A percentile compares a stretch with the other conserved stretches of the same genome.
phyloP scores from a whole-genome alignment of 768 basidiomycete genomes.

The Phaeotremella skinneri region DNA sequence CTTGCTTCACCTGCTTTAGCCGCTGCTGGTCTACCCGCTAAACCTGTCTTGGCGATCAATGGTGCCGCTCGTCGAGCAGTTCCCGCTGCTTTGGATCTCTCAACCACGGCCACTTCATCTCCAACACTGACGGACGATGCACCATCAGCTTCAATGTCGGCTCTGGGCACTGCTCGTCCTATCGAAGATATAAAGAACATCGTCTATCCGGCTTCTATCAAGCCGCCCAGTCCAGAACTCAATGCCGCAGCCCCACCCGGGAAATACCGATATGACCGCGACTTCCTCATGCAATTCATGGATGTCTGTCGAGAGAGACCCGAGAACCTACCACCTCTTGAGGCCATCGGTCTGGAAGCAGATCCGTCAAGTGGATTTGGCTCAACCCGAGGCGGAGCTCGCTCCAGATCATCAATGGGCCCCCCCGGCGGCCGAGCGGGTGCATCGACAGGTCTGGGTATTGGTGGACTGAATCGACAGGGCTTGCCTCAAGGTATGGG shows the following conservation, averaged over 20 bases:
- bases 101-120: slow-evolving; percentile 19
- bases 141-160: slow-evolving; percentile 43
- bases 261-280: slow-evolving; percentile 96
- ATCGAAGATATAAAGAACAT: slow-evolving; percentile 78
- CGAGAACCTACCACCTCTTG: slow-evolving; percentile 79
- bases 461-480: slow-evolving; percentile 46
- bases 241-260: slow-evolving; percentile 79
- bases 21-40: slow-evolving; percentile 43
- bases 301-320: slow-evolving; percentile 91
- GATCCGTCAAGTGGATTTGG: slow-evolving; percentile 58
- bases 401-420: slow-evolving; percentile 52
- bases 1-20: slow-evolving; percentile 38
- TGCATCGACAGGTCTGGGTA: slow-evolving; percentile 57
- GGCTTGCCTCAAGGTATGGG: slow-evolving; percentile 46
- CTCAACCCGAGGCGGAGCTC: slow-evolving; percentile 55
- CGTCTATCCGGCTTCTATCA: slow-evolving; percentile 76
- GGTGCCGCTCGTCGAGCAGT: slow-evolving; percentile 18
- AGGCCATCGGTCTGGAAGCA: slow-evolving; percentile 86
- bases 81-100: slow-evolving; percentile 38
- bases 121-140: slow-evolving; percentile 27
- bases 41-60: slow-evolving; percentile 33
- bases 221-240: slow-evolving; percentile 77
- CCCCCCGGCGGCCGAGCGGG: slow-evolving; percentile 50
- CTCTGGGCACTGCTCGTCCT: slow-evolving; percentile 71
- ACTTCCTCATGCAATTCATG: slow-evolving; percentile 98